Base-by-base conservation (phyloP, 345 rosid genomes). In the Acer negundo region DNA sequence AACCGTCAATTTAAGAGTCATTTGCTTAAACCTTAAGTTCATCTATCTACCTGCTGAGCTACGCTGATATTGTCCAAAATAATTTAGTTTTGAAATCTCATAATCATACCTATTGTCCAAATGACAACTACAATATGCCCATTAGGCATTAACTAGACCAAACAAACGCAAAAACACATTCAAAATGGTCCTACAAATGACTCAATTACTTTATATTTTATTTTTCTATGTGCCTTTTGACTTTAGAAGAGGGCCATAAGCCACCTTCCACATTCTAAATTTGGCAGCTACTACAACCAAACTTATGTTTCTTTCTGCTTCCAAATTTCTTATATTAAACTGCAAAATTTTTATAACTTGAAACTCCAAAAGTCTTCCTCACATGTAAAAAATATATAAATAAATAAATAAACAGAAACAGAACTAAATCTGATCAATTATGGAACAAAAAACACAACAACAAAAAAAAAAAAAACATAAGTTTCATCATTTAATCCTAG, bases 191-290 rank as follows among this genome's bases (percentile, higher is more conserved):
- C 61, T 44, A 74, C 35, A 5, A 5, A 7, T 63, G 62, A 26
- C 62, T 46, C 62, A 63, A 47, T 64, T 63, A 13, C 46, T 74
- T 63, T 74, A 12, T 13, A 26, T 49, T 4, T 62, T 72, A 35
- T 47, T 7, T 62, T 42, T 42, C 46, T 17, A 47, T 23, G 16
- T 6, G 17, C 26, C 70, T 26, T 74, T 28, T 47, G 77, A 47
- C 62, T 62, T 62, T 5, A 17, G 68, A 46, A 59, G 31, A 47
- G 9, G n/a, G 44, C 62, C 47, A 46, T 47, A 35, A 26, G 17
- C 46, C 69, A 62, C 69, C 62, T 26, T 63, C 31, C 62, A 49
- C 28, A 11, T 74, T 63, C 77, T 28, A 74, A 63, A 63, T 63
- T 59, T 74, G 62, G 77, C 70, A 63, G 44, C 47, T 19, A 11